These are phyloP conservation scores for Cryptosporidium xiaoi DNA, from an alignment of 169 alveolate species.

Conservation along the genomic window DNA sequence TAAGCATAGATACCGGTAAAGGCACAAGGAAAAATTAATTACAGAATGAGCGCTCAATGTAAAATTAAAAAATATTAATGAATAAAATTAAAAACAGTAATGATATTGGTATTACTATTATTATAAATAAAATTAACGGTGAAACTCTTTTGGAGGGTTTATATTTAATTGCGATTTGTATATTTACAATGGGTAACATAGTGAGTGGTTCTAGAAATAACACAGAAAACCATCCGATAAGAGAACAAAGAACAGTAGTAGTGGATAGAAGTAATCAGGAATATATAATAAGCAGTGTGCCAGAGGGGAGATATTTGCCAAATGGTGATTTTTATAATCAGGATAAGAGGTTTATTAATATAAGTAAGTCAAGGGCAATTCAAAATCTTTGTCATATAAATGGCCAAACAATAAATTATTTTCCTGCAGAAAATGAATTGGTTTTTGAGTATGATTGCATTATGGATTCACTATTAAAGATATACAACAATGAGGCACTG, in stretches of 20 bases:
- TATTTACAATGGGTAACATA: conserved; percentile 38
- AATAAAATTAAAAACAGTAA: background rate
- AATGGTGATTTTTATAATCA: background rate
- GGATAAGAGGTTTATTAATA: background rate
- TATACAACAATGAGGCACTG: conserved; percentile 10
- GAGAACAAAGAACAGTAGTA: conserved; percentile 49
- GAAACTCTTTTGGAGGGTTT: background rate
- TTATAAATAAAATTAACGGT: background rate
- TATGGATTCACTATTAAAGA: conserved; percentile 32
- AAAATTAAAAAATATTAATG: background rate
- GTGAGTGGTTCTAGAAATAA: background rate
- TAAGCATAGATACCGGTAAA: too few species aligned
- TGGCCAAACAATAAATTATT: conserved; percentile 29
- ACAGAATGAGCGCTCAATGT: too few species aligned
- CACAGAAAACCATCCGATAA: conserved; percentile 15
- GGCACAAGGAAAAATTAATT: too few species aligned
- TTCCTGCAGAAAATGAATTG: conserved; percentile 3
- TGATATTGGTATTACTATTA: background rate
- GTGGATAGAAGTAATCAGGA: background rate
- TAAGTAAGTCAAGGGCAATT: conserved; percentile 41
- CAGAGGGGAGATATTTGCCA: conserved; percentile 2
- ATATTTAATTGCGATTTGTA: background rate
- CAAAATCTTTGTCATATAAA: conserved; percentile 63
- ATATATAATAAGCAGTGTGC: conserved; percentile 1
- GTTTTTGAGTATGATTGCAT: conserved; percentile 60